phyloP scores from a whole-genome alignment of 169 alveolate species.

The Cryptosporidium andersoni region DNA sequence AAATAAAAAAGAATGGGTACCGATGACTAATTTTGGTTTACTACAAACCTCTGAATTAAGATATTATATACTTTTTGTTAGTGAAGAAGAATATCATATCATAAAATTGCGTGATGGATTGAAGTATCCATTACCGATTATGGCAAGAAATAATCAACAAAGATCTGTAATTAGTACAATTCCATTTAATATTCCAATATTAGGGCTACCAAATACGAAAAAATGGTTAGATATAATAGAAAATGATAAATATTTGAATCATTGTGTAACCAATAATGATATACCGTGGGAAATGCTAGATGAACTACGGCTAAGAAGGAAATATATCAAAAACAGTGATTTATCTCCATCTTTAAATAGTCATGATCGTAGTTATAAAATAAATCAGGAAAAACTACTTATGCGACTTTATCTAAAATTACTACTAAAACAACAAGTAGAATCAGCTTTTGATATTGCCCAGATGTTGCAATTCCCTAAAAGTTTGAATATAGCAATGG shows the following conservation, averaged over 20 bases:
- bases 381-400: conserved; percentile 34
- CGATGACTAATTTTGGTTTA: conserved; percentile 42
- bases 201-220: conserved; percentile 41
- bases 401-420: conserved; percentile 55
- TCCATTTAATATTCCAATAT: conserved; percentile 50
- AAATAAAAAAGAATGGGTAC: conserved; percentile 64
- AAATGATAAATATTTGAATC: conserved; percentile 41
- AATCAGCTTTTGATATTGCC: conserved; percentile 62
- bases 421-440: conserved; percentile 45
- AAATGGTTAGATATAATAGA: conserved; percentile 62
- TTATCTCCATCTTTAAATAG: neutral
- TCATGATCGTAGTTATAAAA: conserved; percentile 14
- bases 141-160: conserved; percentile 39
- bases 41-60: conserved; percentile 21
- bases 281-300: conserved; percentile 64
- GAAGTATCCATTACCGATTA: conserved; percentile 32
- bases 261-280: conserved; percentile 51
- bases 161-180: conserved; percentile 26
- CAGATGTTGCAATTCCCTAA: conserved; percentile 49
- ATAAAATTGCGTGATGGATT: conserved; percentile 62
- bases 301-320: conserved; percentile 29
- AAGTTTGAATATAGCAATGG: conserved; percentile 63
- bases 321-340: neutral
- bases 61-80: conserved; percentile 28
- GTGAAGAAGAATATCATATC: conserved; percentile 48